A percentile compares a stretch with the other conserved stretches of the same genome.
These are phyloP conservation scores for Pythium folliculosum DNA, from an alignment of 352 stramenopile species.

Conservation along the genomic window DNA sequence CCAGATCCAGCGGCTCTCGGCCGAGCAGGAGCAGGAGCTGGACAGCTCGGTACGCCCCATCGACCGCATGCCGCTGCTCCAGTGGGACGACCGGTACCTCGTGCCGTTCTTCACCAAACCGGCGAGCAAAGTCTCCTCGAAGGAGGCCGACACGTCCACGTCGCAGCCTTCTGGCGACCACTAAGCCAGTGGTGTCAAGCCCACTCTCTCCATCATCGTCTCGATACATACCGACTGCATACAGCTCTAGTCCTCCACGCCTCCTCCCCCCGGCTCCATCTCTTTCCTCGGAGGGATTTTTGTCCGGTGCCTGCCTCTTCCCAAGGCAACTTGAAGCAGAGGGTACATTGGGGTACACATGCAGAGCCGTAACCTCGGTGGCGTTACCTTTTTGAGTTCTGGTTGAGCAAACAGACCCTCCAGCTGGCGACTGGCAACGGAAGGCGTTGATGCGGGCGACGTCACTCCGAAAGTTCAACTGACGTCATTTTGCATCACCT, in stretches of 20 bases:
- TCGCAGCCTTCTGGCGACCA: neutral
- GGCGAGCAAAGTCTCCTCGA: constrained; percentile 17
- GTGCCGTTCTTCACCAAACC: constrained; percentile 34
- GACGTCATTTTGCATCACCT: constrained; percentile 7
- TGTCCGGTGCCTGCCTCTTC: too few species aligned
- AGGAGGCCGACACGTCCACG: neutral
- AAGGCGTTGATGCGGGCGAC: constrained; percentile 19
- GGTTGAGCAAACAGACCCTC: constrained; percentile 4
- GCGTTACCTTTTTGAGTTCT: too few species aligned
- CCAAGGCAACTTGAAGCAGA: neutral
- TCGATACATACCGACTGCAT: too few species aligned
- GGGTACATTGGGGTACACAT: neutral
- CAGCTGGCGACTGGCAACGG: neutral
- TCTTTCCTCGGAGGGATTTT: too few species aligned
- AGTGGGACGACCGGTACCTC: constrained; percentile 40
- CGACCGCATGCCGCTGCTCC: constrained; percentile 33
- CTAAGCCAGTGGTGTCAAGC: neutral
- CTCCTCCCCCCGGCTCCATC: too few species aligned
- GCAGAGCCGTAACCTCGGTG: too few species aligned
- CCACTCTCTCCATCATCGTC: neutral
- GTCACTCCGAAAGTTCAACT: constrained; percentile 26
- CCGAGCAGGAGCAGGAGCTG: constrained; percentile 31
- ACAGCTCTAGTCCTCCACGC: too few species aligned
- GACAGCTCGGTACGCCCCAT: constrained; percentile 32
- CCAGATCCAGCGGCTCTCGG: constrained; percentile 49